phyloP scores from a whole-genome alignment of 176 grass and related monocot species.

The Metroxylon sagu region DNA sequence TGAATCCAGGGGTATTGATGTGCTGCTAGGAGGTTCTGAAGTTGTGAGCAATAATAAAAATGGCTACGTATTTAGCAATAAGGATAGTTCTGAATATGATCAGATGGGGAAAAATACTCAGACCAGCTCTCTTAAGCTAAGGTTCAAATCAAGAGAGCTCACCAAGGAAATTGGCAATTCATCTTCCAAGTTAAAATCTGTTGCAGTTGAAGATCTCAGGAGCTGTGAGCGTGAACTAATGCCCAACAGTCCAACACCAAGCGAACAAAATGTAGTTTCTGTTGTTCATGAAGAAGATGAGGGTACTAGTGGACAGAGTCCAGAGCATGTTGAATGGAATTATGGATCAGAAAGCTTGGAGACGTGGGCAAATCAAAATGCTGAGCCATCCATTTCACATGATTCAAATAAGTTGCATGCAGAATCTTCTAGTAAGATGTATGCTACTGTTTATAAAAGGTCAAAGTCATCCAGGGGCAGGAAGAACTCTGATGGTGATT shows the following conservation, averaged over 20 bases:
- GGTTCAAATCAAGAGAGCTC: slow-evolving; percentile 53
- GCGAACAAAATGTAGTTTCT: slow-evolving; percentile 20
- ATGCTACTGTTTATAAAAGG: slow-evolving; percentile 65
- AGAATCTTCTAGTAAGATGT: slow-evolving; percentile 25
- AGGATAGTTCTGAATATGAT: slow-evolving; percentile 13
- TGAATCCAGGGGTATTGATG: slow-evolving; percentile 4
- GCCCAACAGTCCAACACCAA: slow-evolving; percentile 5
- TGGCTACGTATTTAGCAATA: slow-evolving; percentile 11
- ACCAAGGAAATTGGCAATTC: slow-evolving; percentile 26
- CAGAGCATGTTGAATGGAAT: slow-evolving; percentile 22
- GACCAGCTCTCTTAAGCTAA: slow-evolving; percentile 39
- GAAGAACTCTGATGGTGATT: slow-evolving; percentile 47
- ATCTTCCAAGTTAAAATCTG: slow-evolving; percentile 29
- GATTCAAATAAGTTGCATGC: slow-evolving; percentile 21
- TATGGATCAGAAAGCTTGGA: slow-evolving; percentile 25
- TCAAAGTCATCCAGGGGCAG: slow-evolving; percentile 41
- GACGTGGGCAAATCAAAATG: slow-evolving; percentile 25
- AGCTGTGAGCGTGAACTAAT: slow-evolving; percentile 9
- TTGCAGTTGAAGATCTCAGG: slow-evolving; percentile 12
- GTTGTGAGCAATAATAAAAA: slow-evolving; percentile 9
- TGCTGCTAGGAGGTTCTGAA: slow-evolving; percentile 6
- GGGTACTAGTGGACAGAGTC: slow-evolving; percentile 27
- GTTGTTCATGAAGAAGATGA: slow-evolving; percentile 34
- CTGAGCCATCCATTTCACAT: slow-evolving; percentile 26
- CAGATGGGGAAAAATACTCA: slow-evolving; percentile 26